Evolutionary conservation across 345 rosid species (phyloP), one percentile per base, ranked within the genome.

Genomic region (Stellera chamaejasme): DNA sequence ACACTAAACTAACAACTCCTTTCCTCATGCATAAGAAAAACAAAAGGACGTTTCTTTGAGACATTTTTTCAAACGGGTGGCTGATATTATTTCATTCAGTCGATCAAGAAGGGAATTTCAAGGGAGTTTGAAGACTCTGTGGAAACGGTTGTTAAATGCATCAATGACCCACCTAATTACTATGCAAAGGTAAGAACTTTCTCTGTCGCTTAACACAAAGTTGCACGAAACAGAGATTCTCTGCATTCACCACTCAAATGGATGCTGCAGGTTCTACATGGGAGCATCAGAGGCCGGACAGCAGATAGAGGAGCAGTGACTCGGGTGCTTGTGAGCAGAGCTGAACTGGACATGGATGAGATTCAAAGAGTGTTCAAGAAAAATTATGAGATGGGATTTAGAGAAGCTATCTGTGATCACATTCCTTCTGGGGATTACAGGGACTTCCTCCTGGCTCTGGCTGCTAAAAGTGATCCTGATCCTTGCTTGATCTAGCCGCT

Each of bases 331-430:
- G 68, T 76, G 68, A 77, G 73, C 65, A 77, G 84, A 64, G 72
- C 79, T 12, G 89, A 80, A 62, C 32, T 69, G 51, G 89, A 85
- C 68, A 62, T 78, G 75, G 68, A 66, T 44, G 81, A 76, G 51
- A 75, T 82, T 26, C 73, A 63, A 41, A 63, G 44, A 54, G 62
- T 50, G 14, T 80, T 80, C 61, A 67, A 61, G 74, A 54, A 50
- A 6, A 80, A 73, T 61, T 73, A 78, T 67, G 77, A 65, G 6
- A 14, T 69, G 41, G 81, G 76, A 43, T 52, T 82, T 27, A 72
- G 53, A 67, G 77, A 78, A 13, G 70, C 77, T 66, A 78, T 82
- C 26, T 50, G 43, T 42, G 73, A 76, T 43, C 69, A 63, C 65
- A 61, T 73, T 11, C 60, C 65, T 16, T 56, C 74, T 0, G 84